Evolutionary conservation across 108 stramenopile genomes (phyloP), one percentile per base, ranked within the genome.

Genomic region (Cyclostephanos tholiformis): DNA sequence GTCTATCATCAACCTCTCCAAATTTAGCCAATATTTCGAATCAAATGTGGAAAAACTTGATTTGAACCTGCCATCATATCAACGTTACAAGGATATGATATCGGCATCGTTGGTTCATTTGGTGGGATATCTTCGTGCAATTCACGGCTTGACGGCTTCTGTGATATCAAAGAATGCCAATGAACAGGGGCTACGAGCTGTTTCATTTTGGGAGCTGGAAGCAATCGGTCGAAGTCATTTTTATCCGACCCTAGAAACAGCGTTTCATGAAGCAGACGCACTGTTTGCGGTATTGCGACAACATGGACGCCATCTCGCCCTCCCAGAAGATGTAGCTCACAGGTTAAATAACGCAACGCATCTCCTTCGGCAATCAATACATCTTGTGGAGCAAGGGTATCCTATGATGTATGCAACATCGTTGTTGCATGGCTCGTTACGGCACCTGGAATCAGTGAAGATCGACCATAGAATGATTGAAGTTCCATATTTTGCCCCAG

Each of bases 401-500:
- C 79, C 79, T 11, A 66, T 48, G 6, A 57, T 72, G 2, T 74
- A 80, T 39, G 57, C 79, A 35, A 74, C 72, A 19, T 69, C 79
- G n/a, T 19, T 52, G 19, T 62, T 80, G 35, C 64, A 69, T 36
- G 79, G 67, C 35, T 44, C 79, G 25, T 69, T 80, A 48, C 48
- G 22, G 38, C 20, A 62, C 41, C 46, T 80, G 26, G 67, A 80
- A 55, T 56, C 50, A 35, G 62, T 70, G 29, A 62, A 41, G 29
- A 74, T 35, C 12, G 68, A 84, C 71, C 38, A 52, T 60, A 39
- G 52, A 27, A 56, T 83, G 27, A 43, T 84, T 55, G 84, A 83
- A 59, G 63, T 82, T 29, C 62, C 76, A 13, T 71, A 86, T 50
- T 88, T 89, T 57, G 84, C 85, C 5, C 14, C 67, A n/a, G 91